Conservation (phyloP, 441 rosid genomes). For the Pelargonium citronellum region DNA sequence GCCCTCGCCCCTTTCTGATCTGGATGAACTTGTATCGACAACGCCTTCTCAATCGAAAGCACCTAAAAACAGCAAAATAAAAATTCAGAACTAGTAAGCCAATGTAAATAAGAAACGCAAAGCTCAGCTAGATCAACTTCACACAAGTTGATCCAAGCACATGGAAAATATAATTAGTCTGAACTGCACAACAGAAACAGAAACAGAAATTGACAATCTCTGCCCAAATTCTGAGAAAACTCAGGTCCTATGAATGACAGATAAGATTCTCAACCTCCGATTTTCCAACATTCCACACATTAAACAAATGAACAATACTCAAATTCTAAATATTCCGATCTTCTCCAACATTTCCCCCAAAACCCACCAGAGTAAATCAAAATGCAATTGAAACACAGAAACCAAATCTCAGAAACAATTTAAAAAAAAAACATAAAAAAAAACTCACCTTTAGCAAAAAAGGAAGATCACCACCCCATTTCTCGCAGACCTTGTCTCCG, state of each 20-base stretch:
- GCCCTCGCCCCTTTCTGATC: slow-evolving; percentile 29
- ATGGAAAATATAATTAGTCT: too few species aligned
- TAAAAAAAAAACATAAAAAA: not conserved
- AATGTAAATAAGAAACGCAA: too few species aligned
- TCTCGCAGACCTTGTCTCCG: slow-evolving; percentile 25
- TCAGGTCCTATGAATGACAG: not conserved
- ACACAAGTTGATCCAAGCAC: too few species aligned
- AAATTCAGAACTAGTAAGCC: not conserved
- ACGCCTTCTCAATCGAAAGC: slow-evolving; percentile 30
- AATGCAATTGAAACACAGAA: not conserved
- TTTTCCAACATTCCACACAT: not conserved
- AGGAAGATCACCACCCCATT: slow-evolving; percentile 38
- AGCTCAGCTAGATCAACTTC: too few species aligned
- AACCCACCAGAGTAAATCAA: slow-evolving; percentile 5
- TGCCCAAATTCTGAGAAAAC: not conserved
- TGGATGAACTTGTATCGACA: slow-evolving; percentile 37
- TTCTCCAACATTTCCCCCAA: not conserved
- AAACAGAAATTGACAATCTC: too few species aligned
- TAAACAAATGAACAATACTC: not conserved
- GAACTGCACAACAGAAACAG: too few species aligned
- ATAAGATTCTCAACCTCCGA: not conserved
- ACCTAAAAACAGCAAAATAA: slow-evolving; percentile 20
- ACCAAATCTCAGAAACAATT: not conserved
- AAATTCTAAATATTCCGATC: not conserved
- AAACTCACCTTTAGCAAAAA: slow-evolving; percentile 32